phyloP scores from a whole-genome alignment of 2,329 filamentous ascomycete species.

The Phyllosticta citriasiana region DNA sequence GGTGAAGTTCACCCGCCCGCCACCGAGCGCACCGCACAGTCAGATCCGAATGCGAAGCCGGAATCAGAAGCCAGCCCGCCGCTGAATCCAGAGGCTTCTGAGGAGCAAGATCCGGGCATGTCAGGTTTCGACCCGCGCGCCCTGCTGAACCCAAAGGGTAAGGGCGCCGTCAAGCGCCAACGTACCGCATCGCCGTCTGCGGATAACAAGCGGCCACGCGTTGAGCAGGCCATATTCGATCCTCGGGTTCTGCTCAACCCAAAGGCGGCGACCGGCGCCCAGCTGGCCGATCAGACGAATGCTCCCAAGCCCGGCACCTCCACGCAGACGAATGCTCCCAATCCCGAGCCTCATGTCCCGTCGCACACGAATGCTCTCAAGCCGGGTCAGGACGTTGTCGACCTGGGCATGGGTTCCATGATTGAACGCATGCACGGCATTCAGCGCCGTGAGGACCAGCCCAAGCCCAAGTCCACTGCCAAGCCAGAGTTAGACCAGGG shows the following conservation, averaged over 20 bases:
- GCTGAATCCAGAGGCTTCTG: too few relatives aligned
- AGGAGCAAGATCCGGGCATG: neutral
- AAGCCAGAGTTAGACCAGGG: neutral
- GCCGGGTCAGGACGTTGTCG: conserved; percentile 14
- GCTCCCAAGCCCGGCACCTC: too few relatives aligned
- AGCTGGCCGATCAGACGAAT: neutral
- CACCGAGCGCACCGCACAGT: neutral
- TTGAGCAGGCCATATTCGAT: conserved; percentile 14
- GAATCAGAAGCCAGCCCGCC: neutral
- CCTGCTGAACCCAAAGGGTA: conserved; percentile 15
- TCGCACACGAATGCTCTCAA: conserved; percentile 12
- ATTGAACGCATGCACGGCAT: conserved; percentile 71
- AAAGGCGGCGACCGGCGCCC: conserved; percentile 18
- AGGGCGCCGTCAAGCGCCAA: neutral
- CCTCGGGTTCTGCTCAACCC: conserved; percentile 26
- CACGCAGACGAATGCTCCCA: neutral
- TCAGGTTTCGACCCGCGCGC: conserved; percentile 11
- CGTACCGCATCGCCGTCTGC: neutral
- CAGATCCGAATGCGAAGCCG: neutral
- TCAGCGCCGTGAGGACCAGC: conserved; percentile 51
- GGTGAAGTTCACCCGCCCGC: neutral
- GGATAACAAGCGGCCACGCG: neutral
- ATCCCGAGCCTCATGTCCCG: neutral
- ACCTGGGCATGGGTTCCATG: conserved; percentile 45
- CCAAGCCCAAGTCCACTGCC: conserved; percentile 37